Evolutionary conservation across 306 rosid species (phyloP).

Genomic region (Potentilla sterilis): DNA sequence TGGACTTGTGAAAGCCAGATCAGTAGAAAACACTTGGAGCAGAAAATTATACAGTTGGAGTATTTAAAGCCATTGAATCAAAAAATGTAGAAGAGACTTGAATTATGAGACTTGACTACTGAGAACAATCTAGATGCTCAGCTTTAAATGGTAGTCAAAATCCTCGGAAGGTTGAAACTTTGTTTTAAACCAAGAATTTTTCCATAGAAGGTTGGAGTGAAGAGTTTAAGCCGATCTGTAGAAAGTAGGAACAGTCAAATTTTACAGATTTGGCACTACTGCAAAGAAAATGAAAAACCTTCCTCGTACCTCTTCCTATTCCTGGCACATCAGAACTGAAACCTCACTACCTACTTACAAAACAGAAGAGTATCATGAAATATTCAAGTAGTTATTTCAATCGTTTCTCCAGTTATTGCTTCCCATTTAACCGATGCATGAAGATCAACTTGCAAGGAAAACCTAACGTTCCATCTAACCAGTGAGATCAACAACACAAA

Average conservation of each 20-base stretch:
- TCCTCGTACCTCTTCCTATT: neutral
- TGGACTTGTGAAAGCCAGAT: neutral
- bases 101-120: neutral
- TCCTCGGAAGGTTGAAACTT: neutral
- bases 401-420: neutral
- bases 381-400: neutral
- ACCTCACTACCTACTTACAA: neutral
- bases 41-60: too few species aligned
- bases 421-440: neutral
- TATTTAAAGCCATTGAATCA: neutral
- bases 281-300: neutral
- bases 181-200: neutral
- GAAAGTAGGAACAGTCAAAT: neutral
- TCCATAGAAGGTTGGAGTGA: too few species aligned
- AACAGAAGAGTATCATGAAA: neutral
- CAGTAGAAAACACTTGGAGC: neutral
- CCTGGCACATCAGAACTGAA: neutral
- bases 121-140: neutral
- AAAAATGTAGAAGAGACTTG: neutral
- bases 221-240: neutral
- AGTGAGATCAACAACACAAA: neutral
- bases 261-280: too few species aligned
- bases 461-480: neutral
- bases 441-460: neutral
- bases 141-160: neutral